Evolutionary conservation across 2,329 filamentous ascomycete genomes (phyloP).

Genomic region (Trichophyton simii): DNA sequence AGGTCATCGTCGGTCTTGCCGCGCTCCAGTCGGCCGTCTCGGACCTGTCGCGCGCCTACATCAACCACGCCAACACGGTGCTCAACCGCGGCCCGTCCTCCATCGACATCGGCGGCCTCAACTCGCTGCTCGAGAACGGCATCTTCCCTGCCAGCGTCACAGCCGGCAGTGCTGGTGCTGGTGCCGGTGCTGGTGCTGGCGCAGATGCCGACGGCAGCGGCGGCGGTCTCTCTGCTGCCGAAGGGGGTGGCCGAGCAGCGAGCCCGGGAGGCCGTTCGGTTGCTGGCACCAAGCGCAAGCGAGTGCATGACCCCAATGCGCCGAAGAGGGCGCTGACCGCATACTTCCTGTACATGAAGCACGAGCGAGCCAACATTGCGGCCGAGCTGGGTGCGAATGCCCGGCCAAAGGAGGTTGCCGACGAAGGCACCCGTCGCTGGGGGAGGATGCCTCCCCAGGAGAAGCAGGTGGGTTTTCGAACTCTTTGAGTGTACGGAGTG

Average conservation of each 20-base stretch:
- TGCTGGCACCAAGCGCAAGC: constrained; percentile 62
- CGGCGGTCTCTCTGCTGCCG: background rate
- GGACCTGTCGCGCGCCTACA: constrained; percentile 68
- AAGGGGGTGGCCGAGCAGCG: background rate
- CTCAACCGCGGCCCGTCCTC: constrained; percentile 49
- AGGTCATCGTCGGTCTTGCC: constrained; percentile 67
- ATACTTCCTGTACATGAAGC: constrained; percentile 90
- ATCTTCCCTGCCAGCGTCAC: constrained; percentile 25
- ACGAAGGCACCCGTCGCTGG: constrained; percentile 81
- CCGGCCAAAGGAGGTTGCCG: constrained; percentile 74
- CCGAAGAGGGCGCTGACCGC: constrained; percentile 89
- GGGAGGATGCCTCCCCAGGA: constrained; percentile 59
- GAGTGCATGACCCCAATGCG: constrained; percentile 79
- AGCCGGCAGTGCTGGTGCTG: constrained; percentile 9
- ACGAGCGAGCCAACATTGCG: constrained; percentile 70
- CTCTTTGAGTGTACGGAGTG: constrained; percentile 1
- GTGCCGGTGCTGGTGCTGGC: background rate
- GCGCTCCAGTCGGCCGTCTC: constrained; percentile 69
- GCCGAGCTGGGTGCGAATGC: constrained; percentile 61
- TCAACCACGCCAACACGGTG: constrained; percentile 76
- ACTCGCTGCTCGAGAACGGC: constrained; percentile 34
- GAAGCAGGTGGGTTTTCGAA: constrained; percentile 51
- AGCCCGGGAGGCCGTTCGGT: constrained; percentile 27
- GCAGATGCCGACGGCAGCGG: background rate
- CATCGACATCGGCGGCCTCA: constrained; percentile 41